Percentiles rank a stretch among this genome's conserved stretches.
These are phyloP conservation scores for Xylariaceae sp. DNA, from an alignment of 2,329 filamentous ascomycete genomes.

Conservation along the genomic window DNA sequence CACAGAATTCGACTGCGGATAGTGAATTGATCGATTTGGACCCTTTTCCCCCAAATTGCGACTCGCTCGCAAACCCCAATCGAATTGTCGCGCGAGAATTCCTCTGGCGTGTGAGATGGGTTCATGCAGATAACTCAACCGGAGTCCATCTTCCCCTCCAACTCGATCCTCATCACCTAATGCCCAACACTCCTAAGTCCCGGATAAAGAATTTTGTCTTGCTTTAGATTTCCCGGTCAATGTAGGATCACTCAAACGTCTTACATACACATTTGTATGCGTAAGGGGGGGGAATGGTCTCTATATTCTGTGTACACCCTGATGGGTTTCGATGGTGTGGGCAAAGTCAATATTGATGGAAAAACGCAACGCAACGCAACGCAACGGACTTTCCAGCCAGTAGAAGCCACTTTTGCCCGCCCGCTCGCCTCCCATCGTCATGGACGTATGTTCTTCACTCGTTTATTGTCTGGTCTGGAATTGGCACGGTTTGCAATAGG, in stretches of 20 bases:
- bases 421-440: constrained; percentile 4
- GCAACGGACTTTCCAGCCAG: constrained; percentile 9
- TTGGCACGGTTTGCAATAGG: constrained; percentile 18
- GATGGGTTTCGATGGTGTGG: constrained; percentile 11
- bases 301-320: constrained; percentile 20
- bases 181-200: constrained; percentile 19
- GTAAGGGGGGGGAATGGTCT: constrained; percentile 11
- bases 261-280: constrained; percentile 21
- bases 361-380: no score
- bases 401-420: no score
- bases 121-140: constrained; percentile 12
- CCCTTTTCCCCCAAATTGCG: constrained; percentile 17
- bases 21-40: constrained; percentile 31
- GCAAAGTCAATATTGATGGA: constrained; percentile 6
- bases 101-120: constrained; percentile 20
- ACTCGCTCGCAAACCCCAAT: neutral
- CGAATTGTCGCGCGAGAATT: constrained; percentile 9
- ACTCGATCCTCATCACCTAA: constrained; percentile 21
- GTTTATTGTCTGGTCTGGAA: constrained; percentile 18
- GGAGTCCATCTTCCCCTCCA: constrained; percentile 10
- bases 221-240: constrained; percentile 28
- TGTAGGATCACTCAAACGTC: constrained; percentile 18
- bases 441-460: constrained; percentile 15
- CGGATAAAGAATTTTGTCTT: constrained; percentile 27
- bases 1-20: constrained; percentile 24